A percentile compares a stretch with the other conserved stretches of the same genome.
phyloP scores from a whole-genome alignment of 495 filamentous ascomycete species.

The Margaritispora aquatica region DNA sequence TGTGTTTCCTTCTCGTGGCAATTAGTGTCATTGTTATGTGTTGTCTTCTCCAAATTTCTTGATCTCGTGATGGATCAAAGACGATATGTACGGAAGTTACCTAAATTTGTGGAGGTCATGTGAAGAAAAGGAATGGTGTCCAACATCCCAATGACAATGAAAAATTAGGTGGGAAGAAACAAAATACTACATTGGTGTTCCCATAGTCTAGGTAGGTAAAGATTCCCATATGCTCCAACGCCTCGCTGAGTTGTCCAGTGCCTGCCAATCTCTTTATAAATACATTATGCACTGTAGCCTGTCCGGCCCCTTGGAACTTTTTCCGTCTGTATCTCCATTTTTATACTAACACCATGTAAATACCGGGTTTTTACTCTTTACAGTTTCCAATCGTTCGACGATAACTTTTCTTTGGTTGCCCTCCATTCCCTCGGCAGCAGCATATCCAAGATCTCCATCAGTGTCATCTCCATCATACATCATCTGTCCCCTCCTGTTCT shows the following conservation, averaged over 20 bases:
- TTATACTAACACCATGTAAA: conserved; percentile 85
- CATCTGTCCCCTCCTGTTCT: conserved; percentile 10
- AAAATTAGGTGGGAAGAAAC: not conserved
- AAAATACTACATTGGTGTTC: not conserved
- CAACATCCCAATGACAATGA: not conserved
- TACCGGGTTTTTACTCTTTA: conserved; percentile 91
- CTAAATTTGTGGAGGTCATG: not conserved
- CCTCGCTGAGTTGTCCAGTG: not conserved
- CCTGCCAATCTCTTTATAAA: not conserved
- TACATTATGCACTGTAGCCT: not conserved
- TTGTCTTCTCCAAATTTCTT: not conserved
- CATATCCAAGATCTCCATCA: conserved; percentile 91
- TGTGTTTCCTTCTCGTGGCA: not conserved
- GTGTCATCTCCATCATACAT: conserved; percentile 62
- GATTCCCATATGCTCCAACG: not conserved
- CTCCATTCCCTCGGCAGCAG: conserved; percentile 89
- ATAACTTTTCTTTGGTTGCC: conserved; percentile 86
- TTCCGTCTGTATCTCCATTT: not conserved
- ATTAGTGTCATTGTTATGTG: not conserved
- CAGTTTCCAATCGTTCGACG: conserved; percentile 89
- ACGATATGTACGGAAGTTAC: too few relatives aligned
- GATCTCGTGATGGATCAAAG: not conserved
- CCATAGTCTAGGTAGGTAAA: too few relatives aligned
- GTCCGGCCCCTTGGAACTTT: not conserved
- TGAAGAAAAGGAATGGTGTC: not conserved